Conservation (phyloP, 2,329 filamentous ascomycete species). For the Neonectria magnoliae region DNA sequence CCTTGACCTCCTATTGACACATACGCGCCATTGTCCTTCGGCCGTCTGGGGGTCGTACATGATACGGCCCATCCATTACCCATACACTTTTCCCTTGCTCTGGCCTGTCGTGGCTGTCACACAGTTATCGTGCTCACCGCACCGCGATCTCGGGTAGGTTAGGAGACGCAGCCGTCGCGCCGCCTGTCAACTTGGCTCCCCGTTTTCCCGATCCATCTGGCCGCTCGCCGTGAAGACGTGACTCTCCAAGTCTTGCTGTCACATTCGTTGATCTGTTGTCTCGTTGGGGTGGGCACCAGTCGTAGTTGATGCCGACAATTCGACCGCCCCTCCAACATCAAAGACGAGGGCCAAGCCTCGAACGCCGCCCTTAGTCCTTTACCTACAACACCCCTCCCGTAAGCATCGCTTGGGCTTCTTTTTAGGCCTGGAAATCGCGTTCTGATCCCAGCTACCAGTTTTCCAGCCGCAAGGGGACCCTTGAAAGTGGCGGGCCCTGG, state of each 20-base stretch:
- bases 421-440: constrained; percentile 12
- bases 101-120: constrained; percentile 19
- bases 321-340: constrained; percentile 9
- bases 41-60: constrained; percentile 8
- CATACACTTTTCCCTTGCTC: background rate
- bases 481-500: constrained; percentile 33
- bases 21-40: constrained; percentile 11
- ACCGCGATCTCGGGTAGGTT: constrained; percentile 40
- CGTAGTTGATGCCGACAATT: constrained; percentile 16
- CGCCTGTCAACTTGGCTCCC: constrained; percentile 21
- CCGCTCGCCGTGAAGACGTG: constrained; percentile 30
- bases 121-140: constrained; percentile 34
- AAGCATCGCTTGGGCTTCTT: constrained; percentile 8
- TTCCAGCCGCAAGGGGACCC: constrained; percentile 32
- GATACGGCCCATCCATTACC: no score
- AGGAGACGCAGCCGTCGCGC: constrained; percentile 24
- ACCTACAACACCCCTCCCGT: constrained; percentile 31
- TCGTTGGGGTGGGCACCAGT: constrained; percentile 39
- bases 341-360: background rate
- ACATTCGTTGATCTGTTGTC: constrained; percentile 40
- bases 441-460: constrained; percentile 22
- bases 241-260: constrained; percentile 24
- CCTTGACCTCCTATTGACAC: background rate
- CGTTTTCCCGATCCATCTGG: constrained; percentile 35
- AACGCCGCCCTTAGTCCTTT: background rate